A percentile compares a stretch with the other conserved stretches of the same genome.
These are phyloP conservation scores for Debaryomyces sp. DNA, from an alignment of 1,139 yeast genomes.

Conservation along the genomic window DNA sequence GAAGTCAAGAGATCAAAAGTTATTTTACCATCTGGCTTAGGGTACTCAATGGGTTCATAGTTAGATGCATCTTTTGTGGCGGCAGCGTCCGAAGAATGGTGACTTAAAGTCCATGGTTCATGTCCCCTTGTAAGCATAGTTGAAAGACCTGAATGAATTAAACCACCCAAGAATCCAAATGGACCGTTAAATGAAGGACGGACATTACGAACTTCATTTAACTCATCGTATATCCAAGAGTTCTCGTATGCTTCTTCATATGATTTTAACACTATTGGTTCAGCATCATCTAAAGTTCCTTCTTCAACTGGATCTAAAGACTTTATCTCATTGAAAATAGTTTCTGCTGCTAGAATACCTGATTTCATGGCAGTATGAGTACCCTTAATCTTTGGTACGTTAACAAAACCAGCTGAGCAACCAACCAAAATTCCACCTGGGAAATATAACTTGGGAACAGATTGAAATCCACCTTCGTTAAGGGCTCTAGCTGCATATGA, in stretches of 20 bases:
- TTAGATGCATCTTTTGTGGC: slow-evolving; percentile 68
- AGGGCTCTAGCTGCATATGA: slow-evolving; percentile 95
- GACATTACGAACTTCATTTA: slow-evolving; percentile 80
- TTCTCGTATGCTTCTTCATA: slow-evolving; percentile 67
- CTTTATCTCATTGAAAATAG: slow-evolving; percentile 61
- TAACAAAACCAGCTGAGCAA: slow-evolving; percentile 93
- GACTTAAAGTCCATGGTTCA: slow-evolving; percentile 86
- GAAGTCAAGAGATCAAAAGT: slow-evolving; percentile 91
- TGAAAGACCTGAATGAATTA: slow-evolving; percentile 82
- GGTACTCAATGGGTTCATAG: slow-evolving; percentile 75
- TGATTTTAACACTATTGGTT: slow-evolving; percentile 51
- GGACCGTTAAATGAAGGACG: slow-evolving; percentile 85
- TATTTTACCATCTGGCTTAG: slow-evolving; percentile 89
- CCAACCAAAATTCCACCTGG: slow-evolving; percentile 97
- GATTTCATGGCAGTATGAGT: slow-evolving; percentile 96
- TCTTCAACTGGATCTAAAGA: slow-evolving; percentile 53
- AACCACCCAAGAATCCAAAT: slow-evolving; percentile 76
- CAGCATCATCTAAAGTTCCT: slow-evolving; percentile 40
- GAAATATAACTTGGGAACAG: slow-evolving; percentile 84
- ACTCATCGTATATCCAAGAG: slow-evolving; percentile 87
- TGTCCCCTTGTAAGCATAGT: slow-evolving; percentile 76
- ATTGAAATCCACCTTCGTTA: slow-evolving; percentile 94
- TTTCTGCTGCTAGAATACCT: slow-evolving; percentile 93
- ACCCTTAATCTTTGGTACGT: slow-evolving; percentile 97
- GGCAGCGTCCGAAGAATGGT: slow-evolving; percentile 70